phyloP scores from a whole-genome alignment of 805 yeast species.

The Lipomyces japonicus region DNA sequence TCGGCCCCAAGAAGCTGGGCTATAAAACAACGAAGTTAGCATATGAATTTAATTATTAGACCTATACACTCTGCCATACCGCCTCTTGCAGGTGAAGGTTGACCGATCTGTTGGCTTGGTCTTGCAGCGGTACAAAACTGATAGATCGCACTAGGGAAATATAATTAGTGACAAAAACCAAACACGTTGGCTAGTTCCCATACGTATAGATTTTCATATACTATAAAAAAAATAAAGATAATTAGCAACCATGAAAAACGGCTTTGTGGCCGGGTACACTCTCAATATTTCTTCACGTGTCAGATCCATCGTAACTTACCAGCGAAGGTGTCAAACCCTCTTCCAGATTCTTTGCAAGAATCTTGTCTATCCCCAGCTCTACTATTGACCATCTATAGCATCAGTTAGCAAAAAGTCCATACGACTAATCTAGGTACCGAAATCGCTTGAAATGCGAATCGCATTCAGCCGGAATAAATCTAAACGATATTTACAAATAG shows the following conservation, averaged over 20 bases:
- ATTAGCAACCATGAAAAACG: background rate
- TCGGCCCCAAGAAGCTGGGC: constrained; percentile 80
- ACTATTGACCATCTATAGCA: constrained; percentile 40
- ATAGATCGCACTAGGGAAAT: constrained; percentile 24
- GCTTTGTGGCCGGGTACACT: too few relatives aligned
- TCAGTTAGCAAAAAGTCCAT: background rate
- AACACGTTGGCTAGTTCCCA: background rate
- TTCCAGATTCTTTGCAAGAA: constrained; percentile 39
- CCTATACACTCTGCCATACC: constrained; percentile 3
- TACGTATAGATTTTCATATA: constrained; percentile 39
- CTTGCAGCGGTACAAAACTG: constrained; percentile 30
- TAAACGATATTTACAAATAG: too few relatives aligned
- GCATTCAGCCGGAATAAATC: too few relatives aligned
- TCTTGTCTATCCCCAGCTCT: constrained; percentile 40
- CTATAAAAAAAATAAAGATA: constrained; percentile 9
- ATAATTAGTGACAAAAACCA: background rate
- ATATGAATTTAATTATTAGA: background rate
- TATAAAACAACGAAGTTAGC: constrained; percentile 2
- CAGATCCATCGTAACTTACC: constrained; percentile 25
- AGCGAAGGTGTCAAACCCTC: constrained; percentile 39
- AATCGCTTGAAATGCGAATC: too few relatives aligned
- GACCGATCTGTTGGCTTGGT: constrained; percentile 25
- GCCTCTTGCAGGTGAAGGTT: constrained; percentile 25
- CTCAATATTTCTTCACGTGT: too few relatives aligned
- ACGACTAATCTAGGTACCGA: too few relatives aligned